Base-by-base conservation (phyloP, 371 early-diverging fungal genomes). In the Mucor ambiguus region DNA sequence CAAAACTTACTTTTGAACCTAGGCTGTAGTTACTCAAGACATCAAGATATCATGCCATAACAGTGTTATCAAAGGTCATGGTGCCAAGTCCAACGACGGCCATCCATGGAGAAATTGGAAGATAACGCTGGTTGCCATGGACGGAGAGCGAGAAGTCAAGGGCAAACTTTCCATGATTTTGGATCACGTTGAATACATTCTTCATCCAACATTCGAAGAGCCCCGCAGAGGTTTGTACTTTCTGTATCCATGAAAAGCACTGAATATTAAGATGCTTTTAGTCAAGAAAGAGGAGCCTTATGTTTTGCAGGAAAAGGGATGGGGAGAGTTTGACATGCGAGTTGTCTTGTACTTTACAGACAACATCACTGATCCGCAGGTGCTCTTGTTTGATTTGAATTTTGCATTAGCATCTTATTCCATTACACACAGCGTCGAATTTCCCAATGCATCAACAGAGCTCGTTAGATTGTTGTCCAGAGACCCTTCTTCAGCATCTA, bases 241-340 rank as follows among this genome's bases (percentile, higher is more conserved):
- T 46, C 6, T 46, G 6, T 16, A 44, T n/a, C 44, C 8, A n/a
- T 44, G 20, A n/a, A 6, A 10, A 44, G 16, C 16, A 8, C 5
- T 24, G 55, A 14, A 57, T 18, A 56, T 24, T 46, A 2, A 32
- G 4, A 14, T 57, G 5, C 18, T 44, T 32, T 20, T 35, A 91
- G 92, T 87, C 58, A 78, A 84, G 30, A 75, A 69, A 22, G 86
- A 82, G 18, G 84, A 87, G 68, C 92, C 92, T 16, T 92, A 84
- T 55, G 48, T 71, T 32, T 71, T 90, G 20, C 77, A 81, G 66
- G 88, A 90, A 68, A 81, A 87, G 67, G 90, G 90, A 44, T 90
- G 90, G 90, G 90, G 90, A 55, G 89, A 89, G 70, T 90, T 90
- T 62, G 90, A 90, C 71, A 78, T 90, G 78, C 75, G 82, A 16